Conservation (phyloP, 2,329 filamentous ascomycete genomes). For the Epichloe aotearoae region DNA sequence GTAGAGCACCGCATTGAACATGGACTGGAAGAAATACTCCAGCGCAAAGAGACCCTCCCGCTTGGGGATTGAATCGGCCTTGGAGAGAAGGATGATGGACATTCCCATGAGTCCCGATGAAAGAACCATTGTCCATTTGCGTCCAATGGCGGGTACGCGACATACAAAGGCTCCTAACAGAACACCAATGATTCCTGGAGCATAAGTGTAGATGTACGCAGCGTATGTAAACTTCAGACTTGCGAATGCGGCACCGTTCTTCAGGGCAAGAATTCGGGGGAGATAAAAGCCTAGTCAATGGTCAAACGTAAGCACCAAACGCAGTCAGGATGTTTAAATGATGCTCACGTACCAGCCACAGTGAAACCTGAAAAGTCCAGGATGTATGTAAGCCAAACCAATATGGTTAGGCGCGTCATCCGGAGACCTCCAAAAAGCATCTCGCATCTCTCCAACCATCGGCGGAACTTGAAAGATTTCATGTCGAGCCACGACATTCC, state of each 20-base stretch:
- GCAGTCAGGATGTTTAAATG: background rate
- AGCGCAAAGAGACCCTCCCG: constrained; percentile 27
- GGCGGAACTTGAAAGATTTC: background rate
- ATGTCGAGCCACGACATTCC: background rate
- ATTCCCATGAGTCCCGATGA: constrained; percentile 30
- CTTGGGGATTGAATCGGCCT: constrained; percentile 23
- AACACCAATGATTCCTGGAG: constrained; percentile 37
- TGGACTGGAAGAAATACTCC: constrained; percentile 32
- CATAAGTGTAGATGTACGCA: constrained; percentile 40
- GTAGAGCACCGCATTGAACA: constrained; percentile 23
- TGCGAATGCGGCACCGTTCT: constrained; percentile 31
- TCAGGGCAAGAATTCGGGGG: constrained; percentile 33
- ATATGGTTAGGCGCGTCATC: constrained; percentile 22
- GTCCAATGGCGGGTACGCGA: constrained; percentile 23
- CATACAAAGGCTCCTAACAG: constrained; percentile 30
- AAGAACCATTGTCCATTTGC: constrained; percentile 31
- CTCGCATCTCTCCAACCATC: constrained; percentile 15
- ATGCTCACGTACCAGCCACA: constrained; percentile 17
- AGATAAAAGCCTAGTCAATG: constrained; percentile 24
- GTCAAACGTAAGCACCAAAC: no score
- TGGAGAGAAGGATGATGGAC: constrained; percentile 33
- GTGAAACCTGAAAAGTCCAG: constrained; percentile 27
- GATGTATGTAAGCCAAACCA: constrained; percentile 25
- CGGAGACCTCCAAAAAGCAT: constrained; percentile 20
- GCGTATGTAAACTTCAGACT: constrained; percentile 34